Evolutionary conservation across 1,284 basidiomycete species (phyloP).

Genomic region (Ustilago trichophora): DNA sequence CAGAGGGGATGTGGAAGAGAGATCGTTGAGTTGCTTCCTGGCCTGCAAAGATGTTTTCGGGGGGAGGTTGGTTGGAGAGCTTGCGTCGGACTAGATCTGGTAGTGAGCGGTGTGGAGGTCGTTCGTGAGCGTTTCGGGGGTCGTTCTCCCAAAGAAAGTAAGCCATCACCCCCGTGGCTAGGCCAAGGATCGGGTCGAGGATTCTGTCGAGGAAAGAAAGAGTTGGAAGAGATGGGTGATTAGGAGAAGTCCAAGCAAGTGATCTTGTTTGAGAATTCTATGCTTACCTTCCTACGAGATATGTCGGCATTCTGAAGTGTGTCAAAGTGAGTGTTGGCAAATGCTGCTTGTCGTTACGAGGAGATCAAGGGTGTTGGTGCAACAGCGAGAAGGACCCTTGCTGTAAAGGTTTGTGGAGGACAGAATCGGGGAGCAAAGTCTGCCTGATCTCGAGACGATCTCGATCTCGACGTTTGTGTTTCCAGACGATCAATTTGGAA

Average conservation of each 20-base stretch:
- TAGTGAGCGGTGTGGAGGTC: slow-evolving; percentile 51
- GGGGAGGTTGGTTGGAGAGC: slow-evolving; percentile 21
- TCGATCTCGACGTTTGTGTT: no score
- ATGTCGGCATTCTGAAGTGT: slow-evolving; percentile 28
- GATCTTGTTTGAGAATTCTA: no score
- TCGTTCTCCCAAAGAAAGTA: slow-evolving; percentile 64
- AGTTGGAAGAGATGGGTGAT: neutral
- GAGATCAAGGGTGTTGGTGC: neutral
- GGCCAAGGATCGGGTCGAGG: slow-evolving; percentile 59
- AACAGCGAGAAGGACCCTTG: neutral
- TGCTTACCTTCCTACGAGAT: slow-evolving; percentile 38
- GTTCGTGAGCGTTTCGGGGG: slow-evolving; percentile 46
- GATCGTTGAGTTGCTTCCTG: slow-evolving; percentile 25
- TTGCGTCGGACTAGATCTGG: slow-evolving; percentile 47
- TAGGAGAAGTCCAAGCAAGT: no score
- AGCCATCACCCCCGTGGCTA: slow-evolving; percentile 59
- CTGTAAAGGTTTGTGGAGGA: neutral
- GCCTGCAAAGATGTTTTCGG: slow-evolving; percentile 22
- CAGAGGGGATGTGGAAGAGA: slow-evolving; percentile 35
- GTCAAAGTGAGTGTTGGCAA: no score
- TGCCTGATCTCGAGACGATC: neutral
- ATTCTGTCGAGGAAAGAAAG: slow-evolving; percentile 20
- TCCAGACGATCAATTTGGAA: neutral
- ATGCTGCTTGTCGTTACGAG: no score
- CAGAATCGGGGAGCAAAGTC: no score